Base-by-base conservation (phyloP, 2,329 filamentous ascomycete genomes). In the Myriangium duriaei region DNA sequence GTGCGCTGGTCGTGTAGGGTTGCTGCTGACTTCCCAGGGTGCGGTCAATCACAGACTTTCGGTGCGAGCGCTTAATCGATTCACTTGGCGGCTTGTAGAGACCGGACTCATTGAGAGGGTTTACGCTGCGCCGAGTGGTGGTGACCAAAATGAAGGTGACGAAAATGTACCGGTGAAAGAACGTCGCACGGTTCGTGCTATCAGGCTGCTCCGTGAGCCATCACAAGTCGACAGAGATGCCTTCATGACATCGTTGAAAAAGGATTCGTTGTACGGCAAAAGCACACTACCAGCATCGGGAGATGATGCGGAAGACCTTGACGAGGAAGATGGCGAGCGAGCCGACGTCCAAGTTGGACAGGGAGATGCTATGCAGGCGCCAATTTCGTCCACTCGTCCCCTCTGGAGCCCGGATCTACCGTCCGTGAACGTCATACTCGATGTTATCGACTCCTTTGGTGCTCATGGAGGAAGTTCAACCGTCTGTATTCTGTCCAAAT, bases 391-490 rank as follows among this genome's bases (percentile, higher is more conserved):
- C n/a, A n/a, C n/a, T n/a, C 24, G 11, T 11, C 68, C 72, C 5
- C 60, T 59, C 41, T 78, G 74, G 74, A 66, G 57, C 5, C 68
- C 72, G 2, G 68, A 74, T 45, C 54, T 64, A 6, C 59, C 59
- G 11, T 49, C 73, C 15, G 51, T 63, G 28, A 76, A 77, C 43
- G 54, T 68, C 3, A 50, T 76, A 4, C 68, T 67, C 42, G 62
- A 71, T 19, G 48, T 67, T 7, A 57, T 74, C 34, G 54, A 64
- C 11, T 47, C 54, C 15, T 53, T 63, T 15, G 72, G 72, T 1
- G 54, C 51, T 2, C 45, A 54, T 12, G 74, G 74, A 2, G 59
- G 65, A 26, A 69, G 66, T 34, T 67, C 69, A 29, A 56, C 56
- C 28, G 60, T 63, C 46, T 50, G 58, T 47, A n/a, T n/a, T n/a